Evolutionary conservation across 192 early-diverging fungal species (phyloP).

Genomic region (Backusella macrospora): DNA sequence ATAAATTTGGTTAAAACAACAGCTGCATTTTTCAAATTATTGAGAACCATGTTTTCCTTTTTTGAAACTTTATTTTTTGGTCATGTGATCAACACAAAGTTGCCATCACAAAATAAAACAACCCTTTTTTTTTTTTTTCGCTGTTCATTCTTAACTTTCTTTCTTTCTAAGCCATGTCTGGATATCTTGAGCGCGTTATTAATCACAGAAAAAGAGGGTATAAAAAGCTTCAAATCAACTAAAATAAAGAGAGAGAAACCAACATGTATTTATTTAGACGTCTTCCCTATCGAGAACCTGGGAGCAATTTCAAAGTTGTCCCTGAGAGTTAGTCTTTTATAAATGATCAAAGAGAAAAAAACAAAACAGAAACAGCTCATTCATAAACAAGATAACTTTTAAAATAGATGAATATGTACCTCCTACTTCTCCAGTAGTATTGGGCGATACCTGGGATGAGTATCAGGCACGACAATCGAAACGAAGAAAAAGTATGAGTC

Average conservation of each 20-base stretch:
- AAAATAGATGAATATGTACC: not conserved
- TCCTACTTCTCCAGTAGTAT: not conserved
- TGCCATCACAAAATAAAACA: no score
- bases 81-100: no score
- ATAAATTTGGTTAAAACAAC: not conserved
- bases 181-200: not conserved
- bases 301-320: not conserved
- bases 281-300: not conserved
- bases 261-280: not conserved
- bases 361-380: not conserved
- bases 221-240: not conserved
- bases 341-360: no score
- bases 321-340: not conserved
- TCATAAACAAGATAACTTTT: not conserved
- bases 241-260: not conserved
- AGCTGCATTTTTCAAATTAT: no score
- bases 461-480: not conserved
- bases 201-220: constrained; percentile 6
- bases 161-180: no score
- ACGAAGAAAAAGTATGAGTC: not conserved
- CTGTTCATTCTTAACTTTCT: no score
- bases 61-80: no score
- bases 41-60: no score
- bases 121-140: no score
- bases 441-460: not conserved